Evolutionary conservation across 1,284 basidiomycete species (phyloP).

Genomic region (Naganishia liquefaciens): DNA sequence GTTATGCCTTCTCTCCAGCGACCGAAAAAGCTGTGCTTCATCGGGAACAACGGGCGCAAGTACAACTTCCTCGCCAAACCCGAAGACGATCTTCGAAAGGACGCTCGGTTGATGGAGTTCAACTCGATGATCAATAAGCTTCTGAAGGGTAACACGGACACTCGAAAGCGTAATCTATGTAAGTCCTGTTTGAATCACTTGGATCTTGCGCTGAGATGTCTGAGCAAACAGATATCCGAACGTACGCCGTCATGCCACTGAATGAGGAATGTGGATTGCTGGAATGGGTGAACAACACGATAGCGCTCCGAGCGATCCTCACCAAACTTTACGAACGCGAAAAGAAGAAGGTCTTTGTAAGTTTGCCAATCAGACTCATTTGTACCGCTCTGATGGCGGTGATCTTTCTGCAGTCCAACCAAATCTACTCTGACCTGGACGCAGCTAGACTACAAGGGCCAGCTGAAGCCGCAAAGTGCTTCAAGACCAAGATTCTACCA

Average conservation of each 20-base stretch:
- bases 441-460: slow-evolving; percentile 62
- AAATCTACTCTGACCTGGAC: slow-evolving; percentile 62
- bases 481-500: slow-evolving; percentile 64
- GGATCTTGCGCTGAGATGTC: neutral
- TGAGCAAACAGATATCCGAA: slow-evolving; percentile 72
- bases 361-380: slow-evolving; percentile 39
- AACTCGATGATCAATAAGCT: slow-evolving; percentile 98
- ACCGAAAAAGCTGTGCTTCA: slow-evolving; percentile 87
- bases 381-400: neutral
- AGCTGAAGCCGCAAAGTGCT: slow-evolving; percentile 63
- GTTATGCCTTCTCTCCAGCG: slow-evolving; percentile 92
- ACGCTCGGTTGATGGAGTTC: slow-evolving; percentile 97
- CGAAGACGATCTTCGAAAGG: slow-evolving; percentile 96
- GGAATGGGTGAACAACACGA: slow-evolving; percentile 97
- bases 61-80: slow-evolving; percentile 98
- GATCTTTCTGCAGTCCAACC: slow-evolving; percentile 50
- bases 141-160: slow-evolving; percentile 89
- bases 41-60: slow-evolving; percentile 75
- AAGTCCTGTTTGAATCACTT: slow-evolving; percentile 46
- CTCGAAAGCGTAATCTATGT: slow-evolving; percentile 84
- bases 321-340: slow-evolving; percentile 69
- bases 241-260: slow-evolving; percentile 92
- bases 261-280: slow-evolving; percentile 98
- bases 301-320: slow-evolving; percentile 78
- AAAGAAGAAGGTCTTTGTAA: slow-evolving; percentile 66